Percentiles rank a stretch among this genome's conserved stretches.
These are phyloP conservation scores for Gloeophyllum trabeum DNA, from an alignment of 768 basidiomycete genomes.

Conservation along the genomic window DNA sequence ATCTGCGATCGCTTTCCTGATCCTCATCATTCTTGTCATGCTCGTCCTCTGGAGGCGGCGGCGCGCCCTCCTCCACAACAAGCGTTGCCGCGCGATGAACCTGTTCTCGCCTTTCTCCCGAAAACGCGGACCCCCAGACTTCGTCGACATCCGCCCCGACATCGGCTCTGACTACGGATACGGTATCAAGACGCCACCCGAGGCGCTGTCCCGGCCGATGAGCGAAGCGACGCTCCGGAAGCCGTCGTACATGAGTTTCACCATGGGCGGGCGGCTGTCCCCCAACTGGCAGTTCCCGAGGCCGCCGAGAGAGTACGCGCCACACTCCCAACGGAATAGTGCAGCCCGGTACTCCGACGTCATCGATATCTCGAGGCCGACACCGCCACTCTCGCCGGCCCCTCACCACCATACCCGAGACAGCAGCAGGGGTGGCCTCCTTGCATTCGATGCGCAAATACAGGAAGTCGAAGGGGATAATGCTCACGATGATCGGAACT, in stretches of 20 bases:
- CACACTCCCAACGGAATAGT: neutral
- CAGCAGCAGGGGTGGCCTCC: neutral
- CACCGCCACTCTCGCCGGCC: neutral
- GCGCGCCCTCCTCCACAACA: slow-evolving; percentile 12
- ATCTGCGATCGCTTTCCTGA: slow-evolving; percentile 36
- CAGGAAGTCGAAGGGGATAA: no score
- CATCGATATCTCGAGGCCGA: neutral
- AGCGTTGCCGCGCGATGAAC: slow-evolving; percentile 6
- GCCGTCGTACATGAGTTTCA: no score
- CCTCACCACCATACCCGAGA: neutral
- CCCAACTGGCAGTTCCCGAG: neutral
- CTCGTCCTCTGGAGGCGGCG: slow-evolving; percentile 39
- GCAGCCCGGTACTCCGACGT: neutral
- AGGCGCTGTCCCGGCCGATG: neutral
- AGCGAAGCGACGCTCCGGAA: neutral
- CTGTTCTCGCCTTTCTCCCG: neutral
- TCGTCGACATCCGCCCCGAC: neutral
- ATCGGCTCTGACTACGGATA: neutral
- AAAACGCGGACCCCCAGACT: neutral
- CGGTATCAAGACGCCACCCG: no score
- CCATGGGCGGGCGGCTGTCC: no score
- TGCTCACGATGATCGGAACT: no score
- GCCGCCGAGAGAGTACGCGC: neutral
- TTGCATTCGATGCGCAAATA: no score
- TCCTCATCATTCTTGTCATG: slow-evolving; percentile 30